Evolutionary conservation across 2,329 filamentous ascomycete species (phyloP), one percentile per base, ranked within the genome.

Genomic region (Talaromyces sp.): DNA sequence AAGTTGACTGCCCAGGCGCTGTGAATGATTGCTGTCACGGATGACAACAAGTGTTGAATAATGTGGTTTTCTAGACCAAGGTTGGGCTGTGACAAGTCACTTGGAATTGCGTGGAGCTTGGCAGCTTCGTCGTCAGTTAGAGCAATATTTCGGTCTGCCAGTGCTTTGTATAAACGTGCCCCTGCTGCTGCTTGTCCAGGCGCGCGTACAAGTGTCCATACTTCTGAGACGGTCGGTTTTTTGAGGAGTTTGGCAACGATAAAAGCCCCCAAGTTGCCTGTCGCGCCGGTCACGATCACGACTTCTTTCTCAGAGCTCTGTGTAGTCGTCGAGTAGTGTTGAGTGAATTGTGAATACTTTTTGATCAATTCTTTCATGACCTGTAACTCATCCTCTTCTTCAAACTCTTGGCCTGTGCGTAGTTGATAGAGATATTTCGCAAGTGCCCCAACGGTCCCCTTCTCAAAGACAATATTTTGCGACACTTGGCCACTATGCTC

Each of bases 1-100:
- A 89, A 89, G 71, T 89, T 88, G 18, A 89, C 87, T 1, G 82
- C 79, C 87, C 87, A 89, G 23, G 86, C 86, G 7, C 86, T 78
- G 69, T 89, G 86, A 60, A 90, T 81, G 18, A 91, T 76, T 2
- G 80, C 70, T 1, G 82, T 83, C 1, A 78, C 72, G 61, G 81
- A 73, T 3, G 65, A 64, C 0, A 75, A 73, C 1, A 87, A 68
- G 2, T 70, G 63, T 2, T 72, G 61, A 67, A 83, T 83, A 6
- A 73, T 68, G 0, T 73, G 67, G 1, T 69, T 62, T 3, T 73
- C 67, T 1, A 88, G 72, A 1, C 85, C 85, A 1, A 88, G 77
- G 7, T 70, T 68, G 2, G 72, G 30, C 5, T 83, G 71, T 4
- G 78, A 76, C n/a, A 88, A 73, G 50, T 78, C 72, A 44, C 79